A percentile compares a stretch with the other conserved stretches of the same genome.
phyloP scores from a whole-genome alignment of 495 filamentous ascomycete species.

The Sabuloglossum arenarium region DNA sequence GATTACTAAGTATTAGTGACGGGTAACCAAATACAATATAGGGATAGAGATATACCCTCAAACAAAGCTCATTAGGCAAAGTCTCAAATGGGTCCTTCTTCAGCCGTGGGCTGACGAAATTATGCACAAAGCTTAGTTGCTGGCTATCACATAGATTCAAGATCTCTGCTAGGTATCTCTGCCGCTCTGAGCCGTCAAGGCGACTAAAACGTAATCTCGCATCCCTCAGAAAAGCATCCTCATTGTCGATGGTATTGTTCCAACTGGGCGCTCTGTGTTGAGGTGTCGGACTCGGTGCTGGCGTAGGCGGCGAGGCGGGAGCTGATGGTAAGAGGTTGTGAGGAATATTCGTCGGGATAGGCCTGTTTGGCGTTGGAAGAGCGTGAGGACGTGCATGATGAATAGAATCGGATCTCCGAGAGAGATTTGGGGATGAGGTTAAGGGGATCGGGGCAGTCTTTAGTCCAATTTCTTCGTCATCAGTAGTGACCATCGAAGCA shows the following conservation, averaged over 20 bases:
- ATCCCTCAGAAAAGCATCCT: constrained; percentile 32
- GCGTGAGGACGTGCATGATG: constrained; percentile 13
- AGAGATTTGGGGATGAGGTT: constrained; percentile 7
- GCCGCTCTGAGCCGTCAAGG: constrained; percentile 30
- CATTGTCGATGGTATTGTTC: constrained; percentile 33
- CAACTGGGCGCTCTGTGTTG: constrained; percentile 37
- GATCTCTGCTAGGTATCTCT: constrained; percentile 56
- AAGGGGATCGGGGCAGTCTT: constrained; percentile 17
- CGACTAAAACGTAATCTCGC: constrained; percentile 33
- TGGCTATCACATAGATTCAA: constrained; percentile 85
- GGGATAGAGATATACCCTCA: constrained; percentile 37
- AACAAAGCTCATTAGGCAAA: constrained; percentile 77
- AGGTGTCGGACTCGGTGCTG: constrained; percentile 45
- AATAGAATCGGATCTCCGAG: neutral
- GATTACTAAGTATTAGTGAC: neutral
- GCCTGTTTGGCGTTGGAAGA: constrained; percentile 30
- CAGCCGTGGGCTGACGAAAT: constrained; percentile 74
- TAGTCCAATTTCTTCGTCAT: constrained; percentile 16
- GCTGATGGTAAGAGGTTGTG: constrained; percentile 42
- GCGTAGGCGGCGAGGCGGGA: constrained; percentile 46
- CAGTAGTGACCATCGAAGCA: constrained; percentile 16
- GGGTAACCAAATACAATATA: neutral
- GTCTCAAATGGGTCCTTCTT: constrained; percentile 89
- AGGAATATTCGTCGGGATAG: constrained; percentile 26
- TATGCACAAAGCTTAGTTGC: constrained; percentile 82